Conservation (phyloP, 2,329 filamentous ascomycete species). For the Hypoxylon sp. region DNA sequence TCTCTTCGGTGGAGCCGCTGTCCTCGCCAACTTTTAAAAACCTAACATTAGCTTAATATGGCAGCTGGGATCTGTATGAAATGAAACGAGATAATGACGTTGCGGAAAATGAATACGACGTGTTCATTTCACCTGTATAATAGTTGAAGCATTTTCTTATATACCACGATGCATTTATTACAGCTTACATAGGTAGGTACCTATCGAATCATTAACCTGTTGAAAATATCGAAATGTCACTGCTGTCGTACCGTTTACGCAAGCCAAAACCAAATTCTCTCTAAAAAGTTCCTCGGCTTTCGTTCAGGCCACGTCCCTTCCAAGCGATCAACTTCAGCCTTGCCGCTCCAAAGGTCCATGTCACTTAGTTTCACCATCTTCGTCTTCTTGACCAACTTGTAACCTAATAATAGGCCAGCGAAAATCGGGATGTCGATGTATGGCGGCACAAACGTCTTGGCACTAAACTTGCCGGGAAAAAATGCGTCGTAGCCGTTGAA, state of each 20-base stretch:
- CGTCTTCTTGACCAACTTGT: conserved; percentile 74
- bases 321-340: conserved; percentile 54
- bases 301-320: conserved; percentile 54
- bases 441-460: conserved; percentile 69
- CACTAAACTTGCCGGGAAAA: conserved; percentile 63
- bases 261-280: conserved; percentile 58
- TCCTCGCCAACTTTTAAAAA: conserved; percentile 42
- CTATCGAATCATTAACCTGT: conserved; percentile 2
- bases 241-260: conserved; percentile 42
- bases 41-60: background rate
- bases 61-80: background rate
- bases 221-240: background rate
- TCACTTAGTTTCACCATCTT: conserved; percentile 56
- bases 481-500: conserved; percentile 81
- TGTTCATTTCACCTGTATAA: conserved; percentile 5
- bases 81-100: conserved; percentile 10
- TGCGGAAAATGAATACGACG: background rate
- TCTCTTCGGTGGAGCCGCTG: conserved; percentile 46
- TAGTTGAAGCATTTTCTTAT: conserved; percentile 6
- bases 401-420: conserved; percentile 70
- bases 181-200: conserved; percentile 3
- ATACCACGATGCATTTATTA: conserved; percentile 7
- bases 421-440: conserved; percentile 80
- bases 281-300: conserved; percentile 53
- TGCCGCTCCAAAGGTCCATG: conserved; percentile 58